Percentiles rank a stretch among this genome's conserved stretches.
These are phyloP conservation scores for Agaricus sinodeliciosus DNA, from an alignment of 768 basidiomycete species.

Conservation along the genomic window DNA sequence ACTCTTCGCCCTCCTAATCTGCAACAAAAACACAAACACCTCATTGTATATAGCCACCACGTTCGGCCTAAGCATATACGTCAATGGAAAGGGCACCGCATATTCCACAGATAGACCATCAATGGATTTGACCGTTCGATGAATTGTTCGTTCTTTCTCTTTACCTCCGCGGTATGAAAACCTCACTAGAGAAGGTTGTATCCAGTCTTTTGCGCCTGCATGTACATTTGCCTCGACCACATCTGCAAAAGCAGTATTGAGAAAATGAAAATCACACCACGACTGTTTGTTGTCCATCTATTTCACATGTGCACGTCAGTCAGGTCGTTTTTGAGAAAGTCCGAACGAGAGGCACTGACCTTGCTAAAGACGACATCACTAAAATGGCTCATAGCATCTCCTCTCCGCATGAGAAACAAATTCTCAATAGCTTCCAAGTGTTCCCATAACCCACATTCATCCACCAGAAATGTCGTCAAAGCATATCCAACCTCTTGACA, in stretches of 20 bases:
- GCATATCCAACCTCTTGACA: slow-evolving; percentile 45
- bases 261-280: slow-evolving; percentile 81
- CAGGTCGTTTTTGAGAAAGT: not conserved
- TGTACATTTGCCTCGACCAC: slow-evolving; percentile 43
- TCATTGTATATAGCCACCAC: slow-evolving; percentile 54
- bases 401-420: slow-evolving; percentile 67
- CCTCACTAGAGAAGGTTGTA: slow-evolving; percentile 64
- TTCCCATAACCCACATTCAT: slow-evolving; percentile 58
- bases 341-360: slow-evolving; percentile 29
- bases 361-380: slow-evolving; percentile 68
- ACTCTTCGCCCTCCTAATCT: slow-evolving; percentile 67
- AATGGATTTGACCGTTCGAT: slow-evolving; percentile 54
- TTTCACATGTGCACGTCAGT: not conserved
- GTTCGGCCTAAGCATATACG: slow-evolving; percentile 64
- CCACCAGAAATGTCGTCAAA: slow-evolving; percentile 52
- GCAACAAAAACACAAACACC: slow-evolving; percentile 66
- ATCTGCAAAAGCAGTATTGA: slow-evolving; percentile 73
- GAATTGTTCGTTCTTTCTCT: slow-evolving; percentile 37
- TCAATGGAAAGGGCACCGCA: slow-evolving; percentile 73
- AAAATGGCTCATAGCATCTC: slow-evolving; percentile 74
- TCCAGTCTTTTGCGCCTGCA: slow-evolving; percentile 43
- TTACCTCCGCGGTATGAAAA: slow-evolving; percentile 56
- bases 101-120: slow-evolving; percentile 73
- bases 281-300: slow-evolving; percentile 70
- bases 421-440: slow-evolving; percentile 64